phyloP scores from a whole-genome alignment of 2,329 filamentous ascomycete genomes.

The Talaromyces sp. region DNA sequence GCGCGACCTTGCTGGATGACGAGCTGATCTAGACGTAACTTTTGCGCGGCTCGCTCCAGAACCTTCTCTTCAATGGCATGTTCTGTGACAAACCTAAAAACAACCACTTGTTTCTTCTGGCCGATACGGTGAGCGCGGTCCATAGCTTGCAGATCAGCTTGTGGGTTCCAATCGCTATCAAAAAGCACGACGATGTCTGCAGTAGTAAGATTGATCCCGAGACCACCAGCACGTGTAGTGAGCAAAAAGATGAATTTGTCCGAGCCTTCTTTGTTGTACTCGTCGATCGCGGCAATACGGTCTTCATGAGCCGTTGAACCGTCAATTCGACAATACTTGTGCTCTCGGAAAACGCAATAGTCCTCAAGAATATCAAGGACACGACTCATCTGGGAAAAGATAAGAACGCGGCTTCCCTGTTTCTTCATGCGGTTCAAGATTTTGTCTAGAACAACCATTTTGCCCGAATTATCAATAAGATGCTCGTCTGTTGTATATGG shows the following conservation, averaged over 20 bases:
- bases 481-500: conserved; percentile 98
- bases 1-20: conserved; percentile 97
- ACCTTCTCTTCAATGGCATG: conserved; percentile 99
- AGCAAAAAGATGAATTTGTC: conserved; percentile 96
- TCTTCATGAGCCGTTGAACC: conserved; percentile 96
- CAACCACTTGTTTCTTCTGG: conserved; percentile 95
- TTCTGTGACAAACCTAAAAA: conserved; percentile 96
- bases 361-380: conserved; percentile 95
- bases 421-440: conserved; percentile 77
- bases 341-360: conserved; percentile 93
- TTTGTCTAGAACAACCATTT: conserved; percentile 96
- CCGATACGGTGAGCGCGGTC: conserved; percentile 97
- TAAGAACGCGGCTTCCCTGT: conserved; percentile 91
- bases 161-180: conserved; percentile 98
- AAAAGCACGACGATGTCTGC: conserved; percentile 96
- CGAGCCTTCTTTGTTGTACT: conserved; percentile 93
- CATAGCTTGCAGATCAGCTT: conserved; percentile 98
- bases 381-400: conserved; percentile 99
- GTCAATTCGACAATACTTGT: conserved; percentile 96
- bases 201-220: conserved; percentile 93
- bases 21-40: conserved; percentile 90
- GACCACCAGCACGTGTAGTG: conserved; percentile 89
- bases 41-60: conserved; percentile 91
- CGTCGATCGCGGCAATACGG: conserved; percentile 93
- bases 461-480: conserved; percentile 85